A percentile compares a stretch with the other conserved stretches of the same genome.
phyloP scores from a whole-genome alignment of 1,139 yeast species.

The Insectozyma bohioensis region DNA sequence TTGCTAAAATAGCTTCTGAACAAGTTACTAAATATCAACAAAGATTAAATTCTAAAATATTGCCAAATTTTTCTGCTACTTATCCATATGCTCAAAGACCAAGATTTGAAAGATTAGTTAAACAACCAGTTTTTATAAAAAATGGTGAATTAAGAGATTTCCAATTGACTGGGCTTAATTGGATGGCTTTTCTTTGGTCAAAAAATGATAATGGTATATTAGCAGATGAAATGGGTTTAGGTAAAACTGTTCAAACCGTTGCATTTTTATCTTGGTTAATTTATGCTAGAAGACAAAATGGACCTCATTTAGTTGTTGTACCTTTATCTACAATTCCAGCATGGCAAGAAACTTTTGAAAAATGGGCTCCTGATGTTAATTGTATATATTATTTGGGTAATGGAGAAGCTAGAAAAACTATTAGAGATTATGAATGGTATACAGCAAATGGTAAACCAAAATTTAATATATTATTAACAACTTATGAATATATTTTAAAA shows the following conservation, averaged over 20 bases:
- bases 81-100: conserved; percentile 78
- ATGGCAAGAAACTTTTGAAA: conserved; percentile 98
- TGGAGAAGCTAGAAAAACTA: conserved; percentile 76
- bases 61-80: conserved; percentile 78
- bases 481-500: conserved; percentile 92
- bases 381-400: conserved; percentile 93
- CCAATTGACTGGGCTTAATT: conserved; percentile 95
- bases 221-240: conserved; percentile 99
- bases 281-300: conserved; percentile 92
- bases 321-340: conserved; percentile 97
- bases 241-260: conserved; percentile 97
- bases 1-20: conserved; percentile 80
- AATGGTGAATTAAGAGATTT: conserved; percentile 94
- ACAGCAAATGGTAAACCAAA: conserved; percentile 65
- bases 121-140: conserved; percentile 88
- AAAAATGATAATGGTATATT: conserved; percentile 95
- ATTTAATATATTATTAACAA: conserved; percentile 85
- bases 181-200: conserved; percentile 99
- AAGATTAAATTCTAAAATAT: conserved; percentile 76
- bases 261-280: conserved; percentile 92
- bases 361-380: conserved; percentile 96
- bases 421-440: conserved; percentile 84
- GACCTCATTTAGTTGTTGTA: conserved; percentile 94
- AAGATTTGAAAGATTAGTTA: conserved; percentile 77
- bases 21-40: conserved; percentile 83